Evolutionary conservation across 1,139 yeast species (phyloP), one percentile per base, ranked within the genome.

Genomic region (Geotrichum macrosporum): DNA sequence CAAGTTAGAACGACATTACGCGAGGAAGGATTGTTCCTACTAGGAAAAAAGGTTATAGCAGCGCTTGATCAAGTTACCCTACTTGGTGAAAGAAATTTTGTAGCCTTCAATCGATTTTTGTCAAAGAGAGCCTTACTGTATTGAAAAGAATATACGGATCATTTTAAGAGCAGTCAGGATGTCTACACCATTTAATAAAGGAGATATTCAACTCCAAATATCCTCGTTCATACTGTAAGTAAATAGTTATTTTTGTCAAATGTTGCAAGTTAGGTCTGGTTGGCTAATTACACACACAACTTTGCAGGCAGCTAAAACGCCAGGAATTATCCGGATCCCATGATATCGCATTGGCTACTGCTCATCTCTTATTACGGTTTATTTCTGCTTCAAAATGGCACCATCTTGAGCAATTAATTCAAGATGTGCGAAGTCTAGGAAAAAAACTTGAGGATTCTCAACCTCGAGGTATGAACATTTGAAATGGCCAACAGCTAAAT

Each of bases 371-470:
- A 55, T 83, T 87, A 79, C 77, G 96, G 63, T 94, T 87, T 42
- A 82, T 89, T 18, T 86, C 97, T 0, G 85, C 87, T 2, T 87
- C 92, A 3, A 75, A 95, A 62, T 92, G 97, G 96, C 71, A 78
- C 36, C 78, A 80, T 50, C 78, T 86, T 8, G 80, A 77, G 51
- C 88, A 85, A 53, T 73, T 92, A 55, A 80, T 89, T 38, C 68
- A 67, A 16, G 79, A 84, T 50, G 80, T 92, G 53, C 78, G 94
- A 58, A 60, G 57, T 35, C 60, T 70, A 10, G 75, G 75, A 12
- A 57, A 59, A 35, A 54, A 59, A 26, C 61, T 71, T 19, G 64
- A 64, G 3, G 60, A 54, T 16, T 75, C 76, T 2, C 74, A 71
- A 53, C 75, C 76, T 2, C 61, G 67, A 55, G 42, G 42, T 39